Evolutionary conservation across 2,329 filamentous ascomycete species (phyloP), one percentile per base, ranked within the genome.

Genomic region (Xylaria sp.): DNA sequence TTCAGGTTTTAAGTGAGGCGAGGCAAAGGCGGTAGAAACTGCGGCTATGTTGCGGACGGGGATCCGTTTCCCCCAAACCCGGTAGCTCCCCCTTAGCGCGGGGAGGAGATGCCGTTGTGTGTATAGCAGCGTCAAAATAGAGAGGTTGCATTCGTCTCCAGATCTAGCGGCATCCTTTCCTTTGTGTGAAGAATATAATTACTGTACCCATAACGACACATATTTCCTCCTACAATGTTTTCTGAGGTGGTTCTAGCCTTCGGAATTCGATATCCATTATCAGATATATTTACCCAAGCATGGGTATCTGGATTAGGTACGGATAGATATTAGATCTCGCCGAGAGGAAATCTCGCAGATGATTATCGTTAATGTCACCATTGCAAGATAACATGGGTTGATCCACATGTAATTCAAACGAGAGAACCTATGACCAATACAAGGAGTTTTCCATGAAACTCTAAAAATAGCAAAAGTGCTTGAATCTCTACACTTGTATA

Each of bases 61-160:
- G 43, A 25, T 56, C 34, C 43, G 48, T 67, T 10, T 63, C 23
- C n/a, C 61, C 64, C 65, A 45, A 66, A 53, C 55, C 59, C 62
- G 69, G 69, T 57, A 63, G n/a, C 56, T 63, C 61, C 55, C 46
- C 64, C 62, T 62, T 67, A 64, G 58, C 56, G 67, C 62, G 48
- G 55, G 57, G 43, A 68, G 65, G 70, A 73, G 70, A 65, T 68
- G 66, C 70, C 71, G 70, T 56, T 69, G 64, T 76, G 75, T 77
- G 76, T 77, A 78, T 76, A 78, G 73, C 72, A 74, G 74, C 73
- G 71, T 74, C 60, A 75, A 73, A 77, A 76, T 76, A 77, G 72
- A 77, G 74, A 77, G 74, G 72, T 74, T 75, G 76, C 73, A 70
- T 72, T 70, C 65, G 63, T 67, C 59, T 66, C 46, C 48, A 63